Conservation (phyloP, 805 yeast genomes). For the Spathaspora girioi region DNA sequence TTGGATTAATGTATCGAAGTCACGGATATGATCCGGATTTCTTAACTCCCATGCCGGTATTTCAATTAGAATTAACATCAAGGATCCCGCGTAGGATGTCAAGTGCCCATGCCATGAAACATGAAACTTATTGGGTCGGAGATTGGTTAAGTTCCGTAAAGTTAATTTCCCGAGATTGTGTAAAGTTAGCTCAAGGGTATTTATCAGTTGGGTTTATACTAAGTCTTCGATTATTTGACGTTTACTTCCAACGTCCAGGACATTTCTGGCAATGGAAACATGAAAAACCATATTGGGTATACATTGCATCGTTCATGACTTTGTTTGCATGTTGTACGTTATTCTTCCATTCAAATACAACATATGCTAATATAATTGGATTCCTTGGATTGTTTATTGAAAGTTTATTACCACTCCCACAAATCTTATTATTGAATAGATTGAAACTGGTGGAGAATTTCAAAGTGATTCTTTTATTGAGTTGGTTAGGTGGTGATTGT, state of each 20-base stretch:
- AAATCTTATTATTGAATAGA: conserved; percentile 65
- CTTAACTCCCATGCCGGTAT: conserved; percentile 24
- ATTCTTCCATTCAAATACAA: conserved; percentile 28
- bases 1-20: conserved; percentile 58
- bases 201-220: conserved; percentile 13
- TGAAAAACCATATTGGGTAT: conserved; percentile 57
- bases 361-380: conserved; percentile 53
- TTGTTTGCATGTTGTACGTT: conserved; percentile 40
- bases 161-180: neutral
- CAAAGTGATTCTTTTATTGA: conserved; percentile 65
- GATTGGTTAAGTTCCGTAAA: neutral
- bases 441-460: conserved; percentile 73
- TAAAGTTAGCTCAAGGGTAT: conserved; percentile 3
- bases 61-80: conserved; percentile 24
- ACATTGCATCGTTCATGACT: conserved; percentile 45
- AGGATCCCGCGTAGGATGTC: conserved; percentile 17
- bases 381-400: conserved; percentile 67
- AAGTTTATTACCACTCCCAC: conserved; percentile 71
- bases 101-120: conserved; percentile 11
- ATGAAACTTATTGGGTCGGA: conserved; percentile 12
- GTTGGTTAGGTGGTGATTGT: conserved; percentile 89
- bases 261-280: conserved; percentile 87
- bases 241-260: conserved; percentile 55
- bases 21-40: conserved; percentile 29
- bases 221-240: conserved; percentile 62